Percentiles rank a stretch among this genome's conserved stretches.
Evolutionary conservation across 176 grass and related monocot species (phyloP).

Genomic region (Oryza officinalis): DNA sequence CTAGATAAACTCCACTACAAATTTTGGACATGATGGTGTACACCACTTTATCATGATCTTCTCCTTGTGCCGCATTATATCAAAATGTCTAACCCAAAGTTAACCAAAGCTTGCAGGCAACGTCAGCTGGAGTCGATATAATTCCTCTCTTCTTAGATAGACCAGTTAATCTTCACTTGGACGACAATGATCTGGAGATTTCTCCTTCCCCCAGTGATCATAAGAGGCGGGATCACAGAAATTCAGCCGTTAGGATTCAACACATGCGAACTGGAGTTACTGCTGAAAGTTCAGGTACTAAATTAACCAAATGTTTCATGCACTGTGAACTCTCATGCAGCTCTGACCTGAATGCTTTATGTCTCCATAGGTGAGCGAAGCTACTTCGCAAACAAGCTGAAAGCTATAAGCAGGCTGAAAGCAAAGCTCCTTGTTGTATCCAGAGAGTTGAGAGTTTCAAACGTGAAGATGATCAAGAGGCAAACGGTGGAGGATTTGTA

Average conservation of each 20-base stretch:
- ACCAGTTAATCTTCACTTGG: slow-evolving; percentile 54
- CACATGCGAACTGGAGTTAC: slow-evolving; percentile 69
- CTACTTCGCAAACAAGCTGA: slow-evolving; percentile 80
- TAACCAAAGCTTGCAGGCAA: slow-evolving; percentile 65
- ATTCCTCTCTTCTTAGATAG: slow-evolving; percentile 85
- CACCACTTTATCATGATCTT: neutral
- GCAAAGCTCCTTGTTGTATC: slow-evolving; percentile 75
- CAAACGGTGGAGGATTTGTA: slow-evolving; percentile 36
- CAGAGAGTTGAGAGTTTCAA: slow-evolving; percentile 40
- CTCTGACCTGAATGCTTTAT: neutral
- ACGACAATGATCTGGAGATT: slow-evolving; percentile 66
- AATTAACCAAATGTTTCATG: slow-evolving; percentile 12
- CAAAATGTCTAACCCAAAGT: slow-evolving; percentile 37
- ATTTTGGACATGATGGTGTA: neutral
- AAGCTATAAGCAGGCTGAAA: slow-evolving; percentile 79
- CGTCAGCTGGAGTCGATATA: slow-evolving; percentile 71
- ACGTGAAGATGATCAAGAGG: slow-evolving; percentile 47
- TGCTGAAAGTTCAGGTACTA: slow-evolving; percentile 85
- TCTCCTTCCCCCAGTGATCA: slow-evolving; percentile 39
- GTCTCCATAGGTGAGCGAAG: slow-evolving; percentile 81
- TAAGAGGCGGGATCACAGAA: slow-evolving; percentile 22
- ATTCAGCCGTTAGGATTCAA: slow-evolving; percentile 41
- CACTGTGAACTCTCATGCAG: neutral
- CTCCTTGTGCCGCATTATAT: slow-evolving; percentile 14
- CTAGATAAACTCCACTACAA: neutral